These are phyloP conservation scores for Monilinia fructigena DNA, from an alignment of 2,329 filamentous ascomycete genomes.

Conservation along the genomic window DNA sequence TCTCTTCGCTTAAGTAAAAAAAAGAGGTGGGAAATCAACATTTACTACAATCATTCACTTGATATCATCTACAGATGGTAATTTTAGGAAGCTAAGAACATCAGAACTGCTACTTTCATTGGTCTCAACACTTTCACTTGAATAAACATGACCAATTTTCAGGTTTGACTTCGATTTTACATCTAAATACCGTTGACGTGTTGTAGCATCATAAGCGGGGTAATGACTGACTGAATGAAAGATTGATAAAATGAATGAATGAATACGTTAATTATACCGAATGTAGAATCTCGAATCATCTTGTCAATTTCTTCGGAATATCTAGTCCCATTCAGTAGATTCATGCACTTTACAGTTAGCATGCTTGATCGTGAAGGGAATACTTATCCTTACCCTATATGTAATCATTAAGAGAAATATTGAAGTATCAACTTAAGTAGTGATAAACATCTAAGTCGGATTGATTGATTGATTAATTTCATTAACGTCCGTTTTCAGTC, in stretches of 20 bases:
- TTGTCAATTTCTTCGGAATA: neutral
- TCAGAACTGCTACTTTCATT: neutral
- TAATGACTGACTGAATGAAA: neutral
- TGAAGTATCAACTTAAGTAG: neutral
- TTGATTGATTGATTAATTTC: too few relatives aligned
- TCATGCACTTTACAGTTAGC: neutral
- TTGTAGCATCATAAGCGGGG: neutral
- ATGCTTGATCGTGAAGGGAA: neutral
- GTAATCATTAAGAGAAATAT: neutral
- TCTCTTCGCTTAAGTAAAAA: constrained; percentile 4
- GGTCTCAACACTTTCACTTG: neutral
- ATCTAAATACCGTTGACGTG: neutral
- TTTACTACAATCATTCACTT: constrained; percentile 4
- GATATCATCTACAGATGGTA: constrained; percentile 1
- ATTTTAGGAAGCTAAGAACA: neutral
- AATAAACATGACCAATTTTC: neutral
- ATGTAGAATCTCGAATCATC: neutral
- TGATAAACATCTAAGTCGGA: neutral
- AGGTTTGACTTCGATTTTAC: neutral
- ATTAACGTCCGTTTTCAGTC: too few relatives aligned
- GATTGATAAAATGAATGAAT: neutral
- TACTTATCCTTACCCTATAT: neutral
- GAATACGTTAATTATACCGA: too few relatives aligned
- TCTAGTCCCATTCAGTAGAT: neutral
- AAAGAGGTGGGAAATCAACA: neutral